Conservation (phyloP, 176 grass and related monocot species). For the Ensete glaucum region DNA sequence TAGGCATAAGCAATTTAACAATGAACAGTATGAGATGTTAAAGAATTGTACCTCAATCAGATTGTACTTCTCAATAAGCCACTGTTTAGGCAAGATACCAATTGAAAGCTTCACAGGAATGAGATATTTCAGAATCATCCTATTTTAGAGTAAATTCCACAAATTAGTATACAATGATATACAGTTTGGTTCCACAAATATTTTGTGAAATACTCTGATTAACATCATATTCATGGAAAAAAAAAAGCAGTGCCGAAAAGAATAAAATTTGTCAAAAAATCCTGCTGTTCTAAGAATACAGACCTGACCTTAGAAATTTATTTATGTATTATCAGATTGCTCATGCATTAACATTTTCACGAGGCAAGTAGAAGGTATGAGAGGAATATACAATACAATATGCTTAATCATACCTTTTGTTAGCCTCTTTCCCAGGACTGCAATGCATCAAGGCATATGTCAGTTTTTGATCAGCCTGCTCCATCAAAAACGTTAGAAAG, state of each 20-base stretch:
- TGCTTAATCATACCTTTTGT: slow-evolving; percentile 53
- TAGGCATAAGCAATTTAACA: not conserved
- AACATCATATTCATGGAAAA: not conserved
- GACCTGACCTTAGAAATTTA: too few species aligned
- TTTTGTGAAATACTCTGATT: not conserved
- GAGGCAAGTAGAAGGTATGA: not conserved
- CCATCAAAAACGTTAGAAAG: slow-evolving; percentile 25
- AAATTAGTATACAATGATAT: slow-evolving; percentile 2
- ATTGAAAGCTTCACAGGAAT: slow-evolving; percentile 91
- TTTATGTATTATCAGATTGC: not conserved
- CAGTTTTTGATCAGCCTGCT: slow-evolving; percentile 86
- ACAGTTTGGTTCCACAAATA: not conserved
- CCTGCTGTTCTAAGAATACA: too few species aligned
- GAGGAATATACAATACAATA: not conserved
- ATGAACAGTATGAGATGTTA: not conserved
- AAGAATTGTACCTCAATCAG: slow-evolving; percentile 52
- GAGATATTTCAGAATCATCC: slow-evolving; percentile 94
- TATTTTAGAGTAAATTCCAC: slow-evolving; percentile 28
- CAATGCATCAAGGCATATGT: slow-evolving; percentile 76
- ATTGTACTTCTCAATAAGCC: slow-evolving; percentile 62
- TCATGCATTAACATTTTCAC: not conserved
- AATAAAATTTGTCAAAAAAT: not conserved
- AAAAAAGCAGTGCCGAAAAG: not conserved
- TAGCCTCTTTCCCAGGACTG: slow-evolving; percentile 53
- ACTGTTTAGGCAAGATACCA: slow-evolving; percentile 64